A percentile compares a stretch with the other conserved stretches of the same genome.
These are phyloP conservation scores for Magnusiomyces fungicola DNA, from an alignment of 1,139 yeast genomes.

Conservation along the genomic window DNA sequence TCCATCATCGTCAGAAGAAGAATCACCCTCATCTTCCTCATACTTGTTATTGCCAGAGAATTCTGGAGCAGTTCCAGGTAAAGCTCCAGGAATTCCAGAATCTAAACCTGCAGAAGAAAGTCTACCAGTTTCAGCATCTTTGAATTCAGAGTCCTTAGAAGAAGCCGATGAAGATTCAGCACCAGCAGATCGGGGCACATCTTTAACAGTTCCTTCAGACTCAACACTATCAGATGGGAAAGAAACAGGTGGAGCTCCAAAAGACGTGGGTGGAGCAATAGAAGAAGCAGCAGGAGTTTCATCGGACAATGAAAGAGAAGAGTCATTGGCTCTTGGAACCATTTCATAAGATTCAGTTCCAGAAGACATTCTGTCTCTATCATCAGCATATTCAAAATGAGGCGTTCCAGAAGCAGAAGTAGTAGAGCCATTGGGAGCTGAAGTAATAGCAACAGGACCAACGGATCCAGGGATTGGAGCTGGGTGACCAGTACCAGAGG, in stretches of 20 bases:
- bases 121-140: constrained; percentile 1
- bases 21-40: not conserved
- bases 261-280: not conserved
- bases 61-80: not conserved
- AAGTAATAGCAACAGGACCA: not conserved
- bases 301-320: not conserved
- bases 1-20: constrained; percentile 3
- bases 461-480: not conserved
- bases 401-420: not conserved
- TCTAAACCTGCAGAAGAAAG: not conserved
- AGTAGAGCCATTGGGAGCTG: not conserved
- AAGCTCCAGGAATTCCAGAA: not conserved
- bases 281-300: not conserved
- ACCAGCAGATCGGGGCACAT: not conserved
- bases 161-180: not conserved
- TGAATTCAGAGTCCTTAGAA: not conserved
- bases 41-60: not conserved
- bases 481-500: not conserved
- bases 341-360: constrained; percentile 11
- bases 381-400: not conserved
- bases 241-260: not conserved
- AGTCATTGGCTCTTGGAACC: constrained; percentile 7
- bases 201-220: not conserved
- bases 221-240: not conserved
- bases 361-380: not conserved